A percentile compares a stretch with the other conserved stretches of the same genome.
Evolutionary conservation across 2,329 filamentous ascomycete genomes (phyloP).

Genomic region (Emergomyces africanus): DNA sequence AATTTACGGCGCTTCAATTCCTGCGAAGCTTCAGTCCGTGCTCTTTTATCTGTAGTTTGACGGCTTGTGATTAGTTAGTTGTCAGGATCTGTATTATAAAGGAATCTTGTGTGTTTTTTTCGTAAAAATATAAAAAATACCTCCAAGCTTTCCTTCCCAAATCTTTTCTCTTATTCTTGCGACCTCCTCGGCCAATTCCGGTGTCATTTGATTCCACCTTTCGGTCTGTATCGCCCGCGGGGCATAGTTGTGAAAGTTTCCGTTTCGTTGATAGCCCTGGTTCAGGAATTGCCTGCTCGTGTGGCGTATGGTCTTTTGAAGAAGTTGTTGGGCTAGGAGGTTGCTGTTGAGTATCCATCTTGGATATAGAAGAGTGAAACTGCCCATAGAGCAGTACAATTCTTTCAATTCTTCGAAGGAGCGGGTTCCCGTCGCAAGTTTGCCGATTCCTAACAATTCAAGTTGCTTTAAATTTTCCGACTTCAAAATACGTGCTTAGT

Average conservation of each 20-base stretch:
- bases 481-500: not conserved
- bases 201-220: constrained; percentile 24
- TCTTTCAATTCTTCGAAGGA: not conserved
- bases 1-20: constrained; percentile 44
- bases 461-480: not conserved
- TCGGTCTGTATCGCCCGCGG: not conserved
- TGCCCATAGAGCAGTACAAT: constrained; percentile 5
- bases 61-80: constrained; percentile 42
- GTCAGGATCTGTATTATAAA: constrained; percentile 8
- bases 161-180: constrained; percentile 49
- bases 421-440: not conserved
- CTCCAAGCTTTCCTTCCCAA: constrained; percentile 53
- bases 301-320: constrained; percentile 1
- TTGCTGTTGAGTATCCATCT: constrained; percentile 9
- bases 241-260: not conserved
- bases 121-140: constrained; percentile 27
- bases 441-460: not conserved
- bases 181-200: constrained; percentile 21
- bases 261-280: not conserved
- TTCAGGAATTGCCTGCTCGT: not conserved
- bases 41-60: constrained; percentile 39
- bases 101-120: not conserved
- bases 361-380: not conserved
- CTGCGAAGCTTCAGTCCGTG: constrained; percentile 38
- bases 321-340: constrained; percentile 3